Evolutionary conservation across 345 rosid species (phyloP).

Genomic region (Linum trigynum): DNA sequence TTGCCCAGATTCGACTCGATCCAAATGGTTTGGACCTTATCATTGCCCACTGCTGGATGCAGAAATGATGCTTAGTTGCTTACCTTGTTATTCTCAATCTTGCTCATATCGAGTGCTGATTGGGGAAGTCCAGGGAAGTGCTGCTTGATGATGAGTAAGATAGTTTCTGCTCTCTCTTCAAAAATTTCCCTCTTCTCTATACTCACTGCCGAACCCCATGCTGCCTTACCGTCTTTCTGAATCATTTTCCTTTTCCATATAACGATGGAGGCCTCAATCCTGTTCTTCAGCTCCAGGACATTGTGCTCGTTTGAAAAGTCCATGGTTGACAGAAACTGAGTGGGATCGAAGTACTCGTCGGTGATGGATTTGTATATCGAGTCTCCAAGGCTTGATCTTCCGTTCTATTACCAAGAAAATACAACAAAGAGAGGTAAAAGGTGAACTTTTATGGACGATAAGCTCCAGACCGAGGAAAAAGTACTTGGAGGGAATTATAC

Average conservation of each 20-base stretch:
- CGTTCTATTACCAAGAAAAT: conserved; percentile 38
- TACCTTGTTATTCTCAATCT: conserved; percentile 80
- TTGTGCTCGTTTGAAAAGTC: conserved; percentile 79
- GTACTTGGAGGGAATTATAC: conserved; percentile 15
- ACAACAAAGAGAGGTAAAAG: not conserved
- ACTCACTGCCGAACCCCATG: conserved; percentile 90
- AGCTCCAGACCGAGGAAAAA: too few relatives aligned
- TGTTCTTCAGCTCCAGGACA: conserved; percentile 77
- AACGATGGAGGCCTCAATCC: conserved; percentile 85
- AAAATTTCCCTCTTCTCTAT: conserved; percentile 91
- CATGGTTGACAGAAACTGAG: conserved; percentile 55
- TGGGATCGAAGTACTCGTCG: conserved; percentile 71
- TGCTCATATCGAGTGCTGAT: conserved; percentile 79
- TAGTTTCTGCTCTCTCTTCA: conserved; percentile 87
- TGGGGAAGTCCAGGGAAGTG: conserved; percentile 82
- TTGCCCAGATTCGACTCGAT: too few relatives aligned
- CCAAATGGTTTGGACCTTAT: not conserved
- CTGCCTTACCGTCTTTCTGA: conserved; percentile 64
- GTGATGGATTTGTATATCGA: conserved; percentile 80
- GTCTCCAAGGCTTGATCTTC: conserved; percentile 92
- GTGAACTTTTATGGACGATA: too few relatives aligned
- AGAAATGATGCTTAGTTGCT: not conserved
- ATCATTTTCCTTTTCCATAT: conserved; percentile 88
- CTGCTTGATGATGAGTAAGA: conserved; percentile 68
- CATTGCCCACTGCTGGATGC: not conserved